A percentile compares a stretch with the other conserved stretches of the same genome.
Evolutionary conservation across 768 basidiomycete species (phyloP).

Genomic region (Pulveroboletus sp.): DNA sequence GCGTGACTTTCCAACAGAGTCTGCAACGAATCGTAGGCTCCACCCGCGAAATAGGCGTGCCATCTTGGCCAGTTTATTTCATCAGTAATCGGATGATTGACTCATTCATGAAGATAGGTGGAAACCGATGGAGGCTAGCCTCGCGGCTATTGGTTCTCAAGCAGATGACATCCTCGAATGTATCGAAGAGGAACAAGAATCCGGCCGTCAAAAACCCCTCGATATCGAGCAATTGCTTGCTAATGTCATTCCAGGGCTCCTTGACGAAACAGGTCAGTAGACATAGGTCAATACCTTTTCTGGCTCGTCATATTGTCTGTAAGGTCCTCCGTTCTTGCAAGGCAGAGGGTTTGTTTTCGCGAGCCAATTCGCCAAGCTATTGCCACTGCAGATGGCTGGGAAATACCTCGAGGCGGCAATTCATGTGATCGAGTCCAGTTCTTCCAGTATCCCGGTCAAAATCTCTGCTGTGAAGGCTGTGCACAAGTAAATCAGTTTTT

Average conservation of each 20-base stretch:
- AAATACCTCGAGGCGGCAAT: slow-evolving; percentile 89
- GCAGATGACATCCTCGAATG: slow-evolving; percentile 73
- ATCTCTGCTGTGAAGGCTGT: slow-evolving; percentile 92
- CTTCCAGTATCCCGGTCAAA: slow-evolving; percentile 83
- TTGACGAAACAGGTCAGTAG: slow-evolving; percentile 64
- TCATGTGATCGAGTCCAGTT: slow-evolving; percentile 72
- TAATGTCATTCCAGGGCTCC: slow-evolving; percentile 74
- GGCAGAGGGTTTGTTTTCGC: slow-evolving; percentile 95
- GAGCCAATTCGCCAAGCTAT: slow-evolving; percentile 75
- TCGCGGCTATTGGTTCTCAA: slow-evolving; percentile 81
- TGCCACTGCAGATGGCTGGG: slow-evolving; percentile 69
- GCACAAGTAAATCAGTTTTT: slow-evolving; percentile 66
- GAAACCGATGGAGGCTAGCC: slow-evolving; percentile 83
- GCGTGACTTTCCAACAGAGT: slow-evolving; percentile 49
- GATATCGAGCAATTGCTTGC: slow-evolving; percentile 76
- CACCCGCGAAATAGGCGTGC: slow-evolving; percentile 49
- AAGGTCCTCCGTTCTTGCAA: slow-evolving; percentile 90
- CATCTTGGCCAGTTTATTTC: slow-evolving; percentile 55
- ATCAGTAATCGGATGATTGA: neutral
- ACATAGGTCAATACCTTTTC: neutral
- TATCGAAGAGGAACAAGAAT: slow-evolving; percentile 71
- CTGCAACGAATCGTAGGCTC: slow-evolving; percentile 55
- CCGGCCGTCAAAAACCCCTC: slow-evolving; percentile 61
- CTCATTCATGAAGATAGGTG: slow-evolving; percentile 56
- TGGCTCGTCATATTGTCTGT: neutral